Evolutionary conservation across 768 basidiomycete genomes (phyloP).

Genomic region (Tulasnella sp.): DNA sequence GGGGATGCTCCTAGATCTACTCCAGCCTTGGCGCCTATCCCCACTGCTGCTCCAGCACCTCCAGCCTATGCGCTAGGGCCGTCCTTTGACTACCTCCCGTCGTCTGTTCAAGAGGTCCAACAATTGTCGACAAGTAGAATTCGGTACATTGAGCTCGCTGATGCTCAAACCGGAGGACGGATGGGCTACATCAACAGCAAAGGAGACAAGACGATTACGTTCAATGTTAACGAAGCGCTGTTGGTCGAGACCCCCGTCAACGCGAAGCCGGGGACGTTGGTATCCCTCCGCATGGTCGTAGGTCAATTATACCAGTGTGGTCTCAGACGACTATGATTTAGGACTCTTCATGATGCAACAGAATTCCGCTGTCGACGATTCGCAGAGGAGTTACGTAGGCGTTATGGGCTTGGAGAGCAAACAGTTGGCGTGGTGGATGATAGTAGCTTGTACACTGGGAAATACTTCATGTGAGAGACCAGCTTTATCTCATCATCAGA

Average conservation of each 20-base stretch:
- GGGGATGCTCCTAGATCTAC: not conserved
- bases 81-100: not conserved
- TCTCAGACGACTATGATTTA: too few species aligned
- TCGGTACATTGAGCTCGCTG: not conserved
- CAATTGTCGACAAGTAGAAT: not conserved
- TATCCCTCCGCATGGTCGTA: not conserved
- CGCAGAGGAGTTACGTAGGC: not conserved
- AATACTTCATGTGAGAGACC: not conserved
- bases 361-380: not conserved
- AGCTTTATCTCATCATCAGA: not conserved
- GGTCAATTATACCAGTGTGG: too few species aligned
- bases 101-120: not conserved
- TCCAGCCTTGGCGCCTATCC: not conserved
- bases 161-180: not conserved
- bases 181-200: not conserved
- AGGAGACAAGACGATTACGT: not conserved
- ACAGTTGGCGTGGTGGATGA: not conserved
- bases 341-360: too few species aligned
- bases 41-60: not conserved
- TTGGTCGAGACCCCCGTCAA: not conserved
- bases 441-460: not conserved
- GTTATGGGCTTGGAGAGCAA: not conserved
- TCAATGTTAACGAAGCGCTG: not conserved
- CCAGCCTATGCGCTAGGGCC: not conserved
- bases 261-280: not conserved